Conservation (phyloP, 2,329 filamentous ascomycete genomes). For the Colletotrichum agaves region DNA sequence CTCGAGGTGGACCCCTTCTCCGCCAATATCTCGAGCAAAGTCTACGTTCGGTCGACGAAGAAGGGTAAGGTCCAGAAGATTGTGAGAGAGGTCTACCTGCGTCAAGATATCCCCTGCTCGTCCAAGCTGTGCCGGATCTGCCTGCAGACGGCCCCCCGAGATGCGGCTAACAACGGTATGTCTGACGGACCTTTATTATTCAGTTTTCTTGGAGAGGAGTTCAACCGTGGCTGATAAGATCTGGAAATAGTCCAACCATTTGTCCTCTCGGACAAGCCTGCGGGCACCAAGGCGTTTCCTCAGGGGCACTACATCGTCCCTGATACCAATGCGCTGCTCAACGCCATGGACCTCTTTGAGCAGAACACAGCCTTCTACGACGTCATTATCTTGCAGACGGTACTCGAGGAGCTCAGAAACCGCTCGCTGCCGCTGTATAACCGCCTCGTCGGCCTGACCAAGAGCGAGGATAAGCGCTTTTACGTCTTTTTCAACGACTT, state of each 20-base stretch:
- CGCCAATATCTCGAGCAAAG: constrained; percentile 90
- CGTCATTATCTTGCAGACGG: constrained; percentile 95
- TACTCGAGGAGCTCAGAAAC: constrained; percentile 95
- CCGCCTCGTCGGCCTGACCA: constrained; percentile 87
- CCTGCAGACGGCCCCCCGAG: constrained; percentile 77
- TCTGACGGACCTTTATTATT: neutral
- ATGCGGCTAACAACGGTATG: constrained; percentile 81
- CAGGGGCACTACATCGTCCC: constrained; percentile 94
- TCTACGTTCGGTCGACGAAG: constrained; percentile 93
- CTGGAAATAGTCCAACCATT: constrained; percentile 74
- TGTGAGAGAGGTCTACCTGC: constrained; percentile 93
- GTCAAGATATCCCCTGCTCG: constrained; percentile 97
- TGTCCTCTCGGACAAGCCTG: constrained; percentile 88
- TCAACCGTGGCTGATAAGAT: neutral
- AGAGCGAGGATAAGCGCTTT: constrained; percentile 96
- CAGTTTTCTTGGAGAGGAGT: neutral
- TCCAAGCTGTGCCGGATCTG: constrained; percentile 87
- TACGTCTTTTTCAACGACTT: constrained; percentile 99
- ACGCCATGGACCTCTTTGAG: constrained; percentile 97
- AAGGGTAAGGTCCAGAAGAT: constrained; percentile 99
- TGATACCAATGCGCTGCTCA: constrained; percentile 95
- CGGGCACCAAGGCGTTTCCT: constrained; percentile 83
- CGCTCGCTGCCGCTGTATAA: constrained; percentile 95
- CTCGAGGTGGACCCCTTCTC: constrained; percentile 64
- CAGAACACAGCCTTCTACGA: constrained; percentile 92